phyloP scores from a whole-genome alignment of 2,329 filamentous ascomycete genomes.

The Sphaerostilbella broomeana region DNA sequence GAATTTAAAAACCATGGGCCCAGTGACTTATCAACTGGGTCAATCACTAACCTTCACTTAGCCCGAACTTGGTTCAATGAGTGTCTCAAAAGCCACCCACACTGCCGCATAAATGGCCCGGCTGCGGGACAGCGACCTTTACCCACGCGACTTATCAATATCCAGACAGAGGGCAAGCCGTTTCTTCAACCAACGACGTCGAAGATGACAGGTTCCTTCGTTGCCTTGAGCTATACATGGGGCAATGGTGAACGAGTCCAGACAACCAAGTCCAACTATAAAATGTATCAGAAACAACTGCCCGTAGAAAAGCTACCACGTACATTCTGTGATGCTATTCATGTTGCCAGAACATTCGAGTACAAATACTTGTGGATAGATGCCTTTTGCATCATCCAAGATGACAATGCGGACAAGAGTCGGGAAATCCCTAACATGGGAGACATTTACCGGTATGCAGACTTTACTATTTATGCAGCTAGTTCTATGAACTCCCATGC shows the following conservation, averaged over 20 bases:
- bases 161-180: not conserved
- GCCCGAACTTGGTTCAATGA: constrained; percentile 1
- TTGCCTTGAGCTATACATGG: constrained; percentile 15
- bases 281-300: not conserved
- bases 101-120: not conserved
- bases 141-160: constrained; percentile 10
- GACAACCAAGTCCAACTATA: constrained; percentile 3
- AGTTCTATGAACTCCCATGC: constrained; percentile 11
- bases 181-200: constrained; percentile 5
- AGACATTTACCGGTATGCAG: constrained; percentile 15
- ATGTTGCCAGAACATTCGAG: not conserved
- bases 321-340: not conserved
- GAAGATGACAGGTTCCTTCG: constrained; percentile 2
- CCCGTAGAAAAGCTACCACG: not conserved
- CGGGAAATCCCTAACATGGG: constrained; percentile 15
- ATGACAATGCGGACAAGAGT: constrained; percentile 6
- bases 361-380: constrained; percentile 7
- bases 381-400: constrained; percentile 9
- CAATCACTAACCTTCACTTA: not conserved
- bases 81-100: not conserved
- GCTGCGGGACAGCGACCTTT: not conserved
- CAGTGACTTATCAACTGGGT: not conserved
- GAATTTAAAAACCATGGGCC: not conserved
- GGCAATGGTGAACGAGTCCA: constrained; percentile 1
- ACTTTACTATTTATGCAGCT: constrained; percentile 15